phyloP scores from a whole-genome alignment of 192 early-diverging fungal genomes.

The Backusella parvicylindrica region DNA sequence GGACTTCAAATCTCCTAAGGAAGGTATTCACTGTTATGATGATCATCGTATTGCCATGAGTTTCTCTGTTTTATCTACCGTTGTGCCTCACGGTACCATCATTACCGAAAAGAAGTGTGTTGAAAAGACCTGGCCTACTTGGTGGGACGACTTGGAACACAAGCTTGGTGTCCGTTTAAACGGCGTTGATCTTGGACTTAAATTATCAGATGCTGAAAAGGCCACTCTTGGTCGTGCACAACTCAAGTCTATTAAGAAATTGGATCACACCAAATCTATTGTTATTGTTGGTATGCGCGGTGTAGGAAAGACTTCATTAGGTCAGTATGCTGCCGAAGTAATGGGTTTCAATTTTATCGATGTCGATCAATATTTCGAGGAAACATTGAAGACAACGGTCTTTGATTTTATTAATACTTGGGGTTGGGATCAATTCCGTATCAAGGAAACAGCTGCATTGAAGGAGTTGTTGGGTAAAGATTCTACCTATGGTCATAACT shows the following conservation, averaged over 20 bases:
- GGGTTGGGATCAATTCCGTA: conserved; percentile 89
- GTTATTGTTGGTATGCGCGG: conserved; percentile 99
- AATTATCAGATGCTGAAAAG: neutral
- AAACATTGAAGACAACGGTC: conserved; percentile 65
- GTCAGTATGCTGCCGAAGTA: conserved; percentile 62
- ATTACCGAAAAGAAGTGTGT: conserved; percentile 96
- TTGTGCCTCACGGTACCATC: conserved; percentile 66
- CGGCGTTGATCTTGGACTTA: conserved; percentile 52
- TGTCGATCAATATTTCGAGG: conserved; percentile 83
- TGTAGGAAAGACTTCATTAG: conserved; percentile 92
- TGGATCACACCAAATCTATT: conserved; percentile 43
- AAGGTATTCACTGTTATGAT: conserved; percentile 91
- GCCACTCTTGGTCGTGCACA: neutral
- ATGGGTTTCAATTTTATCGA: conserved; percentile 82
- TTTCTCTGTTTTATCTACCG: conserved; percentile 81
- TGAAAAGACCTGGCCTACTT: conserved; percentile 98
- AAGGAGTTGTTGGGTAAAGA: conserved; percentile 48
- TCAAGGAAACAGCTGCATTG: conserved; percentile 71
- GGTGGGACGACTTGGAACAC: conserved; percentile 95
- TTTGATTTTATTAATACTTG: conserved; percentile 69
- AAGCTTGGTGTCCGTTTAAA: conserved; percentile 63
- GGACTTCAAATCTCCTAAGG: conserved; percentile 46
- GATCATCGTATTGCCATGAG: conserved; percentile 99
- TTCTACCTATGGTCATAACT: conserved; percentile 46
- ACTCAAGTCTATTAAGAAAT: conserved; percentile 28